phyloP scores from a whole-genome alignment of 495 filamentous ascomycete genomes.

The Aspergillus avenaceus region DNA sequence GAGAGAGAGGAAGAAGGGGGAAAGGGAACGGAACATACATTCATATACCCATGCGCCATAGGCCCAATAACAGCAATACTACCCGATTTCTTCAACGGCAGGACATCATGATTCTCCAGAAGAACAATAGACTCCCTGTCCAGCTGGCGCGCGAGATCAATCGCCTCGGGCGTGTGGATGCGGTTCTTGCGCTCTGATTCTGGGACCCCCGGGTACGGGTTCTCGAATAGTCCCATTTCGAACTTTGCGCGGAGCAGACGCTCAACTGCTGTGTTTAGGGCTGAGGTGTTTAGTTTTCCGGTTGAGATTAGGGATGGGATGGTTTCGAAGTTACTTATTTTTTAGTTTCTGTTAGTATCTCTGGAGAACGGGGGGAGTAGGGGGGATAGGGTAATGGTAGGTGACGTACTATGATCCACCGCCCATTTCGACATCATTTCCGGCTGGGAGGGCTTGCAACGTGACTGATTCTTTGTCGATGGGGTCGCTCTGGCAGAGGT shows the following conservation, averaged over 20 bases:
- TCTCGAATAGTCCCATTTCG: conserved; percentile 62
- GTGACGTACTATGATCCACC: conserved; percentile 56
- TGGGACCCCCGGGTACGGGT: conserved; percentile 54
- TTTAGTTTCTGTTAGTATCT: neutral
- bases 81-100: conserved; percentile 57
- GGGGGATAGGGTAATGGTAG: neutral
- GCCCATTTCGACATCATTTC: conserved; percentile 75
- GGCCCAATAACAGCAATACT: conserved; percentile 69
- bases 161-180: conserved; percentile 53
- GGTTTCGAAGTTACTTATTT: conserved; percentile 53
- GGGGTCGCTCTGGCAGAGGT: conserved; percentile 52
- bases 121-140: conserved; percentile 68
- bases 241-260: conserved; percentile 62
- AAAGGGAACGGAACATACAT: conserved; percentile 40
- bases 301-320: conserved; percentile 60
- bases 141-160: conserved; percentile 54
- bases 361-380: too few relatives aligned
- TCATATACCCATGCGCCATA: conserved; percentile 68
- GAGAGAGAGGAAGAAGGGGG: neutral
- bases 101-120: conserved; percentile 59
- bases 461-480: conserved; percentile 59
- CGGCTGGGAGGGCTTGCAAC: conserved; percentile 54
- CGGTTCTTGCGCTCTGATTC: conserved; percentile 46
- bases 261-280: conserved; percentile 61
- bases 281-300: conserved; percentile 48